A percentile compares a stretch with the other conserved stretches of the same genome.
Evolutionary conservation across 345 rosid genomes (phyloP).

Genomic region (Moricandia moricandioides): DNA sequence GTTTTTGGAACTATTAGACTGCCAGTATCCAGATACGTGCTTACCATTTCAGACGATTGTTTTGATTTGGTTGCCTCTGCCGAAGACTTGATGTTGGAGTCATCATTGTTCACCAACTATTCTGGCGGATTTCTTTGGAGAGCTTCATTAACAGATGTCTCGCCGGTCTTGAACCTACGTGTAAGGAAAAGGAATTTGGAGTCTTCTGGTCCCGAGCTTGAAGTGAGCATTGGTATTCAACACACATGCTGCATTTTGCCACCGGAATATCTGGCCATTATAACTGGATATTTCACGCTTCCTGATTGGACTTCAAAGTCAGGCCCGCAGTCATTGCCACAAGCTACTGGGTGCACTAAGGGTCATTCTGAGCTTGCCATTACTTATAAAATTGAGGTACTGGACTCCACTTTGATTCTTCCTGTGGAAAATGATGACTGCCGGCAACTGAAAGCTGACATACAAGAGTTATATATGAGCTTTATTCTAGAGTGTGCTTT

Average conservation of each 20-base stretch:
- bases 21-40: constrained; percentile 48
- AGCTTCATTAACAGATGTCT: constrained; percentile 45
- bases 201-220: constrained; percentile 52
- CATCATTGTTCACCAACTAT: constrained; percentile 60
- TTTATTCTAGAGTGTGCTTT: constrained; percentile 41
- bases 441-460: constrained; percentile 54
- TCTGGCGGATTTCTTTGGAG: constrained; percentile 68
- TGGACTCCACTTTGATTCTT: constrained; percentile 62
- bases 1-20: constrained; percentile 61
- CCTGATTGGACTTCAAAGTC: constrained; percentile 66
- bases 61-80: constrained; percentile 67
- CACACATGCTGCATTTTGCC: constrained; percentile 73
- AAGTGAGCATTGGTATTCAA: constrained; percentile 81
- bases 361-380: constrained; percentile 31
- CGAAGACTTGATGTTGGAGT: constrained; percentile 62
- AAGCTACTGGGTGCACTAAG: constrained; percentile 26
- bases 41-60: constrained; percentile 43
- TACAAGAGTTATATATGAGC: constrained; percentile 57
- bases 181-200: constrained; percentile 51
- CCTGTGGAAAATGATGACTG: constrained; percentile 51
- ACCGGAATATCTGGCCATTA: constrained; percentile 68
- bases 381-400: constrained; percentile 65
- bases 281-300: constrained; percentile 81
- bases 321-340: constrained; percentile 37
- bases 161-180: constrained; percentile 68